A percentile compares a stretch with the other conserved stretches of the same genome.
phyloP scores from a whole-genome alignment of 2,329 filamentous ascomycete genomes.

The Colletotrichum sp. region DNA sequence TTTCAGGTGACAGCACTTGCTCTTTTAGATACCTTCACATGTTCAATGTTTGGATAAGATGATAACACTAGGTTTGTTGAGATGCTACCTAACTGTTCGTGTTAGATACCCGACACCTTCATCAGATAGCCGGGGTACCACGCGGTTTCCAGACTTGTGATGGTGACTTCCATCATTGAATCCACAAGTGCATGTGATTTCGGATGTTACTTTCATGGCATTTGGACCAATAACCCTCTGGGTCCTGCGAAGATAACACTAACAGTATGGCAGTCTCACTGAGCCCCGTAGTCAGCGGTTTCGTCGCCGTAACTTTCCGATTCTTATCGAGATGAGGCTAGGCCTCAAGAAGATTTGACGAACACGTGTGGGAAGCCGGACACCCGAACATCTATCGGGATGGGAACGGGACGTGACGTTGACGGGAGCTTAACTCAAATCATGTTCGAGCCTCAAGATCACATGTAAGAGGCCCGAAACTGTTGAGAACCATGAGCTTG shows the following conservation, averaged over 20 bases:
- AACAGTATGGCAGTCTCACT: neutral
- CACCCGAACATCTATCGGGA: neutral
- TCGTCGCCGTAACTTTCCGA: neutral
- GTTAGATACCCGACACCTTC: neutral
- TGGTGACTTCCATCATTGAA: neutral
- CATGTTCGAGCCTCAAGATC: neutral
- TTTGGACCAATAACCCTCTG: neutral
- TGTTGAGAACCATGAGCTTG: neutral
- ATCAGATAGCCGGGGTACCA: neutral
- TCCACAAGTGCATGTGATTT: neutral
- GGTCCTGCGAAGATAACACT: neutral
- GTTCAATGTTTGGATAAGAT: neutral
- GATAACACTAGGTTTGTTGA: neutral
- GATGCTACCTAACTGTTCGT: neutral
- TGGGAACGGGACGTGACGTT: neutral
- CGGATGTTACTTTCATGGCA: neutral
- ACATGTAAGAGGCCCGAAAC: neutral
- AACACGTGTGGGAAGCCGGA: neutral
- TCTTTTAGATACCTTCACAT: neutral
- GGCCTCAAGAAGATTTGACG: neutral
- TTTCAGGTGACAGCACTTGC: neutral
- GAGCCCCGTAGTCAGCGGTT: accelerated
- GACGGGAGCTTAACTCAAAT: neutral
- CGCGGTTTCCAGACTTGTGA: neutral
- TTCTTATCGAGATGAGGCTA: neutral